phyloP scores from a whole-genome alignment of 768 basidiomycete species.

The Trichaptum fuscoviolaceum region DNA sequence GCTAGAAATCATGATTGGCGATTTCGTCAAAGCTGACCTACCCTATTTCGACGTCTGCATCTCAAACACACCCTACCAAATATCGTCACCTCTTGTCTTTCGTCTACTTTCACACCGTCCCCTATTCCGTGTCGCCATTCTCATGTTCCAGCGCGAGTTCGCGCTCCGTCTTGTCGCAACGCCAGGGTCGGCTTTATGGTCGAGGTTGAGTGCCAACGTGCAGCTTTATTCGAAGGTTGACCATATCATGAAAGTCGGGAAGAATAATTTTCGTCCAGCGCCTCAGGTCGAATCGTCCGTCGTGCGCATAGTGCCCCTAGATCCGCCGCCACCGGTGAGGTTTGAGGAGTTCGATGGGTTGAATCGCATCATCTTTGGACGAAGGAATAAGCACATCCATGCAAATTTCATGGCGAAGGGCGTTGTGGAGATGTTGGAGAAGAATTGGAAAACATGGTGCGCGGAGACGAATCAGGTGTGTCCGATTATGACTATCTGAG shows the following conservation, averaged over 20 bases:
- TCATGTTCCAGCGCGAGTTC: slow-evolving; percentile 99
- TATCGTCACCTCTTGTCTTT: slow-evolving; percentile 96
- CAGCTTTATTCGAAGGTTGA: slow-evolving; percentile 97
- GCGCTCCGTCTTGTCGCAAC: slow-evolving; percentile 86
- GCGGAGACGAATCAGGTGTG: slow-evolving; percentile 65
- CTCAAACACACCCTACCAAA: slow-evolving; percentile 98
- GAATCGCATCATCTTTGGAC: slow-evolving; percentile 81
- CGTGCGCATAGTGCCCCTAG: slow-evolving; percentile 83
- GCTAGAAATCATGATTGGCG: slow-evolving; percentile 91
- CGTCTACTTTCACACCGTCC: slow-evolving; percentile 95
- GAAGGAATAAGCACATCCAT: slow-evolving; percentile 86
- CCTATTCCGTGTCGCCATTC: slow-evolving; percentile 86
- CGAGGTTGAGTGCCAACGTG: slow-evolving; percentile 90
- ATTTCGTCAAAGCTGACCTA: slow-evolving; percentile 96
- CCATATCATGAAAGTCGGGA: slow-evolving; percentile 93
- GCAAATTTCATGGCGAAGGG: slow-evolving; percentile 93
- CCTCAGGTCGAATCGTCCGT: slow-evolving; percentile 93
- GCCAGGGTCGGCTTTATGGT: slow-evolving; percentile 85
- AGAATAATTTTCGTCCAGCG: slow-evolving; percentile 94
- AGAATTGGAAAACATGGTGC: slow-evolving; percentile 91
- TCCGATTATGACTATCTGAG: neutral
- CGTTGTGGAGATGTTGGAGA: slow-evolving; percentile 89
- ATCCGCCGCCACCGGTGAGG: slow-evolving; percentile 92
- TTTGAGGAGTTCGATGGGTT: slow-evolving; percentile 99
- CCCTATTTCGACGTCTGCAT: slow-evolving; percentile 99